Base-by-base conservation (phyloP, 495 filamentous ascomycete genomes). In the Podospora appendiculata region DNA sequence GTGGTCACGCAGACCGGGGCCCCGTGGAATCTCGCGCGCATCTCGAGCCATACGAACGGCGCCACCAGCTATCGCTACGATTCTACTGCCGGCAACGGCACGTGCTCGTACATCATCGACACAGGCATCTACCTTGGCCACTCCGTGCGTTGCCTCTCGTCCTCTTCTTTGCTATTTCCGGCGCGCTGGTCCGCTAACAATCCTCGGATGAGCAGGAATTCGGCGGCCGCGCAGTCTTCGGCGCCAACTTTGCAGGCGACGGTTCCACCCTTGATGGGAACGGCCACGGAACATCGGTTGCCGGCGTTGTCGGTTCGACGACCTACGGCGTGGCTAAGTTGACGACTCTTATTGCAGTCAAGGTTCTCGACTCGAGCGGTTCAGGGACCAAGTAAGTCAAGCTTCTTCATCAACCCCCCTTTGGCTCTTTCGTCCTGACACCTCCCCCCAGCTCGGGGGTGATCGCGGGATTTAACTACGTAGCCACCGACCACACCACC, bases 321-420 rank as follows among this genome's bases (percentile, higher is more conserved):
- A 80, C 78, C 12, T 85, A 80, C 55, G 85, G 84, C 57, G 73
- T 88, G 45, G 76, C 84, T 49, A 88, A 88, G 70, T 76, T 78
- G 57, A 82, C 81, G 16, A 65, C 58, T 25, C 65, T 89, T 36
- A 75, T 82, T 54, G 82, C 79, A 48, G 83, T 87, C 64, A 87
- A 87, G 70, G 83, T 88, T 47, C 77, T 87, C 55, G 69, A 75
- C 55, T 65, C 66, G 33, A 48, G 63, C 55, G 68, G 64, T 33
- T 70, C 70, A 8, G 79, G 79, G 43, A 59, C 60, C 18, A 61
- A 51, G 53, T 50, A 50, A 1, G 48, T 41, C 32, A n/a, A n/a
- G n/a, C n/a, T 33, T 25, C 17, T 33, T 32, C 8, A 6, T 25
- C 14, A 8, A 38, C 35, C 12, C 12, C 35, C 12, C n/a, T n/a